Percentiles rank a stretch among this genome's conserved stretches.
Conservation (phyloP, 345 rosid species). For the Hibiscus tridactylites region DNA sequence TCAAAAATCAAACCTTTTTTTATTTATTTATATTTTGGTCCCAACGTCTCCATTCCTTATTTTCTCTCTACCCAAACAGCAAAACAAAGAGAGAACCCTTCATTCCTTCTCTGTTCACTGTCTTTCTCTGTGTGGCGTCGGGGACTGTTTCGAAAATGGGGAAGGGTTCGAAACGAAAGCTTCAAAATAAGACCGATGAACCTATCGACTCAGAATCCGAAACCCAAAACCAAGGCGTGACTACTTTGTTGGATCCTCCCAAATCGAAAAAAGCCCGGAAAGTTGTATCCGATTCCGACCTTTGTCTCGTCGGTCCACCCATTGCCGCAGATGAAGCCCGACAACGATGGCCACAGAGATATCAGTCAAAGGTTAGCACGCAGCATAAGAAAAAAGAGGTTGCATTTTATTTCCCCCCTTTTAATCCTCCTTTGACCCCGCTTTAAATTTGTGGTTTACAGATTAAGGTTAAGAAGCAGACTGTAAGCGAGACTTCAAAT, state of each 20-base stretch:
- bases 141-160: not conserved
- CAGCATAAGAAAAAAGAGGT: not conserved
- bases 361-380: not conserved
- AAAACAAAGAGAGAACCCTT: not conserved
- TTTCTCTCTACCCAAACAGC: not conserved
- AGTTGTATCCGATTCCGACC: not conserved
- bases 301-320: not conserved
- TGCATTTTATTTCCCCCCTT: not conserved
- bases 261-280: slow-evolving; percentile 2
- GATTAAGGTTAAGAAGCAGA: not conserved
- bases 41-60: not conserved
- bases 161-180: not conserved
- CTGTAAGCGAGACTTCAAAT: not conserved
- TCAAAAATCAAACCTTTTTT: not conserved
- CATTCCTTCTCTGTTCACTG: not conserved
- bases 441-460: not conserved
- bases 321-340: not conserved
- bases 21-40: too few species aligned
- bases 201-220: not conserved
- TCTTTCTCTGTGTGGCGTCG: not conserved
- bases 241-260: slow-evolving; percentile 1
- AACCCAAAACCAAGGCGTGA: not conserved
- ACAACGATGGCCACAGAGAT: not conserved
- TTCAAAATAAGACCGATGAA: not conserved
- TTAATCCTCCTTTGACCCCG: not conserved